Conservation (phyloP, 1,139 yeast species). For the Candida frijolesensis region DNA sequence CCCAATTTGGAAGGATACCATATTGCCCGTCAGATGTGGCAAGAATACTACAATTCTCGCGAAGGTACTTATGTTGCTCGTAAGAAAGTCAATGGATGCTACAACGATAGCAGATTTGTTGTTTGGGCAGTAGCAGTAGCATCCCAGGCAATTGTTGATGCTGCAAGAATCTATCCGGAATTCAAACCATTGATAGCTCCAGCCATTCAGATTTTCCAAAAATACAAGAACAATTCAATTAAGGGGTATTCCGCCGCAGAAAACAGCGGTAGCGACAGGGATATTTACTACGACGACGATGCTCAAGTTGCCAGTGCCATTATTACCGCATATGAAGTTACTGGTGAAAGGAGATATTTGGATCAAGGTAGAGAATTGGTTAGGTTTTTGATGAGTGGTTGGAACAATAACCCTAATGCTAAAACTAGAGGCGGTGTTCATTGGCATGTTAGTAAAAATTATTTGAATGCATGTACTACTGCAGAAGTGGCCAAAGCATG, state of each 20-base stretch:
- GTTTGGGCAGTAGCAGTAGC: constrained; percentile 73
- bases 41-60: constrained; percentile 45
- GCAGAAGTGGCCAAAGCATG: constrained; percentile 73
- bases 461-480: constrained; percentile 68
- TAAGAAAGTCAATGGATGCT: constrained; percentile 49
- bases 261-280: constrained; percentile 56
- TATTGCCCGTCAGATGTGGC: constrained; percentile 49
- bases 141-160: constrained; percentile 63
- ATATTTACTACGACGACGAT: constrained; percentile 74
- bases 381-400: constrained; percentile 67
- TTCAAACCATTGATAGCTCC: constrained; percentile 59
- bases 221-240: constrained; percentile 52
- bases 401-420: constrained; percentile 49
- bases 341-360: constrained; percentile 54
- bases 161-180: constrained; percentile 60
- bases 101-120: constrained; percentile 56
- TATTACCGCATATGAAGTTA: constrained; percentile 69
- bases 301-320: constrained; percentile 74
- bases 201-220: constrained; percentile 52
- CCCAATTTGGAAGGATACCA: constrained; percentile 57
- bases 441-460: constrained; percentile 67
- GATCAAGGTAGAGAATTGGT: constrained; percentile 62
- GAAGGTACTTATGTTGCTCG: constrained; percentile 48
- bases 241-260: constrained; percentile 64
- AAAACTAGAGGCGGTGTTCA: constrained; percentile 59